These are phyloP conservation scores for Corylus heterophylla DNA, from an alignment of 306 rosid genomes.

Conservation along the genomic window DNA sequence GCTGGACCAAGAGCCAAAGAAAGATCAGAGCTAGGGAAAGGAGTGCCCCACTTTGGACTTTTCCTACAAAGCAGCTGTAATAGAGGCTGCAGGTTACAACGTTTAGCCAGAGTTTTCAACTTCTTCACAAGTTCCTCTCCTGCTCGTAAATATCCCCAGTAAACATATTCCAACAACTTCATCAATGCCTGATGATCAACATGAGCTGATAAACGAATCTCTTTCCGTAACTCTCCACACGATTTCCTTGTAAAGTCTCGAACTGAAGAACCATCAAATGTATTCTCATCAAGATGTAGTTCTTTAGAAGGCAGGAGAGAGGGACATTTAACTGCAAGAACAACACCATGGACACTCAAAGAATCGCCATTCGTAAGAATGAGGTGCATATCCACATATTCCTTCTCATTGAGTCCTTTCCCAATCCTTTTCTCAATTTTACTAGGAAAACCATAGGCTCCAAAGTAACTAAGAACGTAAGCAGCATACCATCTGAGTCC, in stretches of 20 bases:
- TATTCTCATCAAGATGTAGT: conserved; percentile 25
- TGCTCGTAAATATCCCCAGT: conserved; percentile 57
- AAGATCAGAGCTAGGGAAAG: conserved; percentile 59
- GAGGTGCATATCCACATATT: conserved; percentile 57
- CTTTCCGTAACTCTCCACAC: conserved; percentile 34
- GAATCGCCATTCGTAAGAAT: conserved; percentile 48
- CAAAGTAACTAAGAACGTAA: conserved; percentile 61
- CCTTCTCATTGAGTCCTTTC: conserved; percentile 50
- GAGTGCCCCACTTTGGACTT: conserved; percentile 71
- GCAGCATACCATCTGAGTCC: conserved; percentile 80
- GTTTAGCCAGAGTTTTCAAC: conserved; percentile 74
- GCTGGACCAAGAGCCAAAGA: conserved; percentile 57
- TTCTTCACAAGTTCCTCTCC: conserved; percentile 58
- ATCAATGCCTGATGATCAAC: conserved; percentile 64
- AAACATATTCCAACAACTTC: conserved; percentile 68
- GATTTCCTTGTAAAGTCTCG: conserved; percentile 23
- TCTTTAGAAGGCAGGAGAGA: conserved; percentile 63
- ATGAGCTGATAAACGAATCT: conserved; percentile 62
- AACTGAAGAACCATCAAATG: conserved; percentile 15
- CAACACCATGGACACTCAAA: conserved; percentile 67
- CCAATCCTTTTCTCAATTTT: conserved; percentile 66
- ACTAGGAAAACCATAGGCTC: conserved; percentile 78
- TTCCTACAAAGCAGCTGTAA: conserved; percentile 58
- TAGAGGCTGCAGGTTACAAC: conserved; percentile 63
- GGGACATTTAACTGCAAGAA: conserved; percentile 70